A percentile compares a stretch with the other conserved stretches of the same genome.
Conservation (phyloP, 1,284 basidiomycete species). For the Abortiporus biennis region DNA sequence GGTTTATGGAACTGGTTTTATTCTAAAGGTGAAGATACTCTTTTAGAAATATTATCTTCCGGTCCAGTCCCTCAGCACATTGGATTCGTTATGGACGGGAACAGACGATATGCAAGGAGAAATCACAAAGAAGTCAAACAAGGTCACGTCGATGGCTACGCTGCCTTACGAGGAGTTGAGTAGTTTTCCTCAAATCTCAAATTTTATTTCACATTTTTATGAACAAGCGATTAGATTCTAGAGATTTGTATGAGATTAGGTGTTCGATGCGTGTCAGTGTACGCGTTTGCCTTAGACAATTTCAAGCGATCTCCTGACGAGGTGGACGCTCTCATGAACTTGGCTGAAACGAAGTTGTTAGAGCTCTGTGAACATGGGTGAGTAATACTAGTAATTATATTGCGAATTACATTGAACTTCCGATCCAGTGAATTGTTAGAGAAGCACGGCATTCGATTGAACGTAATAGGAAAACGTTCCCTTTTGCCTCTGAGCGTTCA, state of each 20-base stretch:
- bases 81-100: conserved; percentile 98
- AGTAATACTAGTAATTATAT: conserved; percentile 17
- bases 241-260: conserved; percentile 77
- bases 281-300: conserved; percentile 97
- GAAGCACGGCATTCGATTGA: conserved; percentile 79
- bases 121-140: conserved; percentile 59
- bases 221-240: conserved; percentile 77
- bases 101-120: conserved; percentile 84
- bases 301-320: conserved; percentile 88
- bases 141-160: conserved; percentile 87
- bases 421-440: conserved; percentile 66
- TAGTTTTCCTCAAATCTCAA: not conserved
- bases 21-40: conserved; percentile 30
- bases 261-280: conserved; percentile 84
- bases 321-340: conserved; percentile 81
- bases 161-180: conserved; percentile 74
- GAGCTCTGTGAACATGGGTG: conserved; percentile 85
- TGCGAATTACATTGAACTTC: conserved; percentile 5
- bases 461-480: conserved; percentile 74
- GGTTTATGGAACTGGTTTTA: conserved; percentile 12
- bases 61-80: conserved; percentile 91
- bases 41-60: conserved; percentile 62
- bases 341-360: conserved; percentile 78
- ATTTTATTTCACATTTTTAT: not conserved
- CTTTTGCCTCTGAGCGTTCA: conserved; percentile 79